phyloP scores from a whole-genome alignment of 495 filamentous ascomycete species.

The Cercophora samala region DNA sequence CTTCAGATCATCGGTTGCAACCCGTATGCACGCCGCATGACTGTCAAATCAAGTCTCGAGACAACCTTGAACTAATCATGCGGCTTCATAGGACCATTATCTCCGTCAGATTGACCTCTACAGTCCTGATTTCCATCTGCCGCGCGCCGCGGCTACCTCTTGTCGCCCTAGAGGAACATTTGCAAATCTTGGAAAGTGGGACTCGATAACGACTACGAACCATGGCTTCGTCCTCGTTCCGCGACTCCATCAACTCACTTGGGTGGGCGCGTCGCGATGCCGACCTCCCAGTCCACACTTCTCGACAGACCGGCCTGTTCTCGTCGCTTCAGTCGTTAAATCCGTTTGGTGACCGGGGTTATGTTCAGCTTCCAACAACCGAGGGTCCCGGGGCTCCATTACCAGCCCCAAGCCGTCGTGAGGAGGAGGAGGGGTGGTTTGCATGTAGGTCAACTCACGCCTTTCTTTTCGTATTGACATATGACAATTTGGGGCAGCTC shows the following conservation, averaged over 20 bases:
- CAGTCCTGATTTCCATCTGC: neutral
- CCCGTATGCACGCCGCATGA: constrained; percentile 16
- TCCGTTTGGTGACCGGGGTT: constrained; percentile 82
- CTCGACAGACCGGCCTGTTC: constrained; percentile 67
- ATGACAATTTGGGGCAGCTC: constrained; percentile 8
- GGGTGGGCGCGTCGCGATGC: constrained; percentile 89
- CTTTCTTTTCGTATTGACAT: constrained; percentile 1
- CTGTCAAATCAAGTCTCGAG: neutral
- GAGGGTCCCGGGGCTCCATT: constrained; percentile 82
- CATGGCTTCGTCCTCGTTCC: constrained; percentile 90
- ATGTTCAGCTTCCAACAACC: constrained; percentile 84
- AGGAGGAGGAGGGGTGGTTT: constrained; percentile 96
- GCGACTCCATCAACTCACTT: constrained; percentile 88
- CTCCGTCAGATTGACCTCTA: neutral
- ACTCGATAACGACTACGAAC: neutral
- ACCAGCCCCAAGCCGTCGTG: constrained; percentile 77
- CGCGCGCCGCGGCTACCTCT: neutral
- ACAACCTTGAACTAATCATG: constrained; percentile 4
- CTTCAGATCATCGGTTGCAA: constrained; percentile 10
- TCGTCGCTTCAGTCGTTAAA: constrained; percentile 82
- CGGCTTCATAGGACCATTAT: constrained; percentile 2
- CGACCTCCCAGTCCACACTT: constrained; percentile 74
- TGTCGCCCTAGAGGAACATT: neutral
- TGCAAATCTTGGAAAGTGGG: neutral
- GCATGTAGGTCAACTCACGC: constrained; percentile 69